A percentile compares a stretch with the other conserved stretches of the same genome.
Conservation (phyloP, 306 rosid species). For the Arachis hypogaea region DNA sequence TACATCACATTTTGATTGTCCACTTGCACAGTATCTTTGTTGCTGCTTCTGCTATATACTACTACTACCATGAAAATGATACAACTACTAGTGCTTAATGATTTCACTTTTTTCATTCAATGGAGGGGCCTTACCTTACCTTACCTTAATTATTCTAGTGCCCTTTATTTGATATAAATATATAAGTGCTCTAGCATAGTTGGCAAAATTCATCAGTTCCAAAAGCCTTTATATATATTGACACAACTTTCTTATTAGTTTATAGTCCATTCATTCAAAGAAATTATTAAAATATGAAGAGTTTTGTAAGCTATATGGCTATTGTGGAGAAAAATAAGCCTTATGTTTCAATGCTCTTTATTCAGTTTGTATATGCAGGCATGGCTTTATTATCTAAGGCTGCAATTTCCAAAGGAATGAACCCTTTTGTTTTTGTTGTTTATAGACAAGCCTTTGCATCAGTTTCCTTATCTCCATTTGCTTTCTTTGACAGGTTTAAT, state of each 20-base stretch:
- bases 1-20: conserved; percentile 24
- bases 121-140: conserved; percentile 23
- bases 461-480: conserved; percentile 73
- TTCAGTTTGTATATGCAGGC: conserved; percentile 78
- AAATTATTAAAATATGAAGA: conserved; percentile 47
- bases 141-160: not conserved
- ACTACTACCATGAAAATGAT: too few relatives aligned
- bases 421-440: conserved; percentile 83
- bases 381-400: conserved; percentile 94
- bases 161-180: conserved; percentile 35
- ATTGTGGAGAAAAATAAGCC: conserved; percentile 54
- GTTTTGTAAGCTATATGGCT: conserved; percentile 25
- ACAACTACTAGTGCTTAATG: conserved; percentile 36
- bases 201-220: not conserved
- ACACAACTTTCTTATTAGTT: conserved; percentile 22
- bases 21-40: conserved; percentile 3
- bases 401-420: conserved; percentile 89
- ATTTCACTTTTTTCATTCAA: conserved; percentile 34
- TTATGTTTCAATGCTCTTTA: conserved; percentile 72
- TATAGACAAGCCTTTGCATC: conserved; percentile 89
- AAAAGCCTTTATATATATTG: conserved; percentile 43
- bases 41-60: conserved; percentile 3
- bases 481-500: conserved; percentile 75
- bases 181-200: conserved; percentile 35
- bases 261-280: conserved; percentile 7